These are phyloP conservation scores for Candida saitoana DNA, from an alignment of 805 yeast genomes.

Conservation along the genomic window DNA sequence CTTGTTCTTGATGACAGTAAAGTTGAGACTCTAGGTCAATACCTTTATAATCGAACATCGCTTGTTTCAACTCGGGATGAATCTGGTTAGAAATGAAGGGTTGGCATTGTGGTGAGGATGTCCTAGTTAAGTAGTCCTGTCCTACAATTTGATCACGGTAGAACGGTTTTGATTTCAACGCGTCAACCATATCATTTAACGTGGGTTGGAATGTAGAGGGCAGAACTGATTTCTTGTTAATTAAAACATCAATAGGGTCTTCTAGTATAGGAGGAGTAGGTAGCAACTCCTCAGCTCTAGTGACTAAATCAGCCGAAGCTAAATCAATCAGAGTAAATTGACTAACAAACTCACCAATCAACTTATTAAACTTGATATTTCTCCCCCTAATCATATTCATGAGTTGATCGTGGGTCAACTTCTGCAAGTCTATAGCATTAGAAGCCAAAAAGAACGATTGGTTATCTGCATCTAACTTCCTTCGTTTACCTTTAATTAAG, in stretches of 20 bases:
- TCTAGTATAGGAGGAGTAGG: slow-evolving; percentile 49
- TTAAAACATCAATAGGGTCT: slow-evolving; percentile 44
- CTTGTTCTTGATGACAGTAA: slow-evolving; percentile 81
- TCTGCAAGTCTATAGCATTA: slow-evolving; percentile 47
- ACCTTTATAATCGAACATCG: slow-evolving; percentile 46
- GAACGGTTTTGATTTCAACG: slow-evolving; percentile 43
- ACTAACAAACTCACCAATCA: slow-evolving; percentile 3
- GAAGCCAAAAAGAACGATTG: slow-evolving; percentile 25
- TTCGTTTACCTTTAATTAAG: slow-evolving; percentile 19
- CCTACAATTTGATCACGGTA: slow-evolving; percentile 63
- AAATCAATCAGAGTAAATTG: slow-evolving; percentile 19
- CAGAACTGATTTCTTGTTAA: slow-evolving; percentile 10
- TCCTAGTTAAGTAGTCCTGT: slow-evolving; percentile 41
- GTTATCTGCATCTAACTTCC: slow-evolving; percentile 8
- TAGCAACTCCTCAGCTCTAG: slow-evolving; percentile 29
- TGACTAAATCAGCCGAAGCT: slow-evolving; percentile 40
- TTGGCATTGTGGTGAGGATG: slow-evolving; percentile 44
- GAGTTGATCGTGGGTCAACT: slow-evolving; percentile 53
- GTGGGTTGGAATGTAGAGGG: slow-evolving; percentile 22
- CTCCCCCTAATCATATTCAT: slow-evolving; percentile 57
- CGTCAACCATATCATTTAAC: slow-evolving; percentile 47
- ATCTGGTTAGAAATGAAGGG: slow-evolving; percentile 34
- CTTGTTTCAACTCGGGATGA: slow-evolving; percentile 44
- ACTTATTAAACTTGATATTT: slow-evolving; percentile 43
- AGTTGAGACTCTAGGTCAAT: slow-evolving; percentile 43